Percentiles rank a stretch among this genome's conserved stretches.
phyloP scores from a whole-genome alignment of 768 basidiomycete genomes.

The Suillus paluster region DNA sequence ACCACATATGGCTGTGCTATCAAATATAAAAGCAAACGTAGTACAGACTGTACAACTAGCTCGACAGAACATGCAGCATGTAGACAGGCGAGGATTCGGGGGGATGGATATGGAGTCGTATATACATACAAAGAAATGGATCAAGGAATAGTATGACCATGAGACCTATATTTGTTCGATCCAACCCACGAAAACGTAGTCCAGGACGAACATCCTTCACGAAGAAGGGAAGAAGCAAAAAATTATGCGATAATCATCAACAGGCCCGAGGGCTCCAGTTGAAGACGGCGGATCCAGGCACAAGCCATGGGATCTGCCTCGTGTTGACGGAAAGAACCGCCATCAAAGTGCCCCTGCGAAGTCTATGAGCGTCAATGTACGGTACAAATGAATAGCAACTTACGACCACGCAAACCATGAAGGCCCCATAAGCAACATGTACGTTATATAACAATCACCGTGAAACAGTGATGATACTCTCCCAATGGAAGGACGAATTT shows the following conservation, averaged over 20 bases:
- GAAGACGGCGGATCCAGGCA: neutral
- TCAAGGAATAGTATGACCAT: neutral
- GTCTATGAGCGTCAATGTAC: neutral
- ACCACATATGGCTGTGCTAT: too few relatives aligned
- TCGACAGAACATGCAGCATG: too few relatives aligned
- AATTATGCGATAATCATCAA: constrained; percentile 34
- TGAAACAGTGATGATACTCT: neutral
- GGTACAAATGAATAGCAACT: neutral
- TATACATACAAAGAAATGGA: neutral
- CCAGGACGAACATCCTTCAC: constrained; percentile 26
- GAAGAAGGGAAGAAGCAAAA: constrained; percentile 39
- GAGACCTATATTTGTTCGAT: too few relatives aligned
- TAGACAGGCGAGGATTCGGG: too few relatives aligned
- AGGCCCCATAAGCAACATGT: neutral
- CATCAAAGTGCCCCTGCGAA: neutral
- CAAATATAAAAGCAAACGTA: too few relatives aligned
- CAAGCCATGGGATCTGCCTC: neutral
- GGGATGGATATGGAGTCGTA: neutral
- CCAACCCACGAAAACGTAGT: neutral
- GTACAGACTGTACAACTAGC: too few relatives aligned
- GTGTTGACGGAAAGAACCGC: constrained; percentile 1
- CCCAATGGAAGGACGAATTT: neutral
- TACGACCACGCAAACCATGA: neutral
- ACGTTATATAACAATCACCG: too few relatives aligned
- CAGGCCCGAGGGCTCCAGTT: constrained; percentile 9